Base-by-base conservation (phyloP, 192 early-diverging fungal genomes). In the Chytriomyces sp. region DNA sequence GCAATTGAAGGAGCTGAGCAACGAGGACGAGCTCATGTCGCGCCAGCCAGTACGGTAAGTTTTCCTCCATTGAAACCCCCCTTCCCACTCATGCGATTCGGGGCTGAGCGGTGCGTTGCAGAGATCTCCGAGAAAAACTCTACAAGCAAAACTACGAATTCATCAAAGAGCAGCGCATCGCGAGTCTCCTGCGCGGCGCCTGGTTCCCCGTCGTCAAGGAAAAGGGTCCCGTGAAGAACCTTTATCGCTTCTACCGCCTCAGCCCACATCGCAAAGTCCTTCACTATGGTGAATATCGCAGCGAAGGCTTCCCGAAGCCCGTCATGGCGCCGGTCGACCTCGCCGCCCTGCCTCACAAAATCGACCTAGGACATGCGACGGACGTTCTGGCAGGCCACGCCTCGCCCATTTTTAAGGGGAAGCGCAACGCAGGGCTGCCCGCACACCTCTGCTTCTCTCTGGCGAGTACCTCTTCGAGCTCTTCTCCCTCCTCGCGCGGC, bases 121-220 rank as follows among this genome's bases (percentile, higher is more conserved):
- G 91, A 25, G 84, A 89, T 59, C 71, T 92, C 4, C 85, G 91
- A 17, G 79, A 85, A 32, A 74, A 78, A n/a, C 40, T 89, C 34
- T 87, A 91, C 65, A 88, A 89, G 58, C 78, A 88, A 65, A 88
- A 84, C 36, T 91, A 90, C 59, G 88, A 91, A 65, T 85, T 88
- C 37, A 80, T 92, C 26, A 92, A 91, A 69, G 75, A 86, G 39
- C 91, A 92, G 64, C 72, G 90, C 8, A 86, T 92, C 17, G 75
- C 73, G 7, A 89, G 89, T 68, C 56, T 92, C 19, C 49, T 87
- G 30, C 33, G 61, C 34, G 91, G 91, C 25, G 88, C 85, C 8
- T 92, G 89, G 89, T 92, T 92, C 64, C 90, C 86, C 14, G 63
- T 84, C 36, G 39, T 72, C 41, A 86, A 62, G 44, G 79, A 80